Evolutionary conservation across 208 protist genomes (phyloP).

Genomic region (Porcisia deanei): DNA sequence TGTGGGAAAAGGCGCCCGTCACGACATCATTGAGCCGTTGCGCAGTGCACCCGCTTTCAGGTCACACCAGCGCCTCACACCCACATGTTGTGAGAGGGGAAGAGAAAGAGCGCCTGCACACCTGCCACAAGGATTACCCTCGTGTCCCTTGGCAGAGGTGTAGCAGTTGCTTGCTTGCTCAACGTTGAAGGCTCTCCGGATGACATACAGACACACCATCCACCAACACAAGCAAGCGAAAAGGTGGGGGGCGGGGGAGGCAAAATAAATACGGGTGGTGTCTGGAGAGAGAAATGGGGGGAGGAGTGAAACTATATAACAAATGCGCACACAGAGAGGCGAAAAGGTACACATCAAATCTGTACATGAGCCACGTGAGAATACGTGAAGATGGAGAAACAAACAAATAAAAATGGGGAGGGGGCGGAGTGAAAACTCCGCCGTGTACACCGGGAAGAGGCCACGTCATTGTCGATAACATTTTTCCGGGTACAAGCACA

Average conservation of each 20-base stretch:
- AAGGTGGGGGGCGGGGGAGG: too few species aligned
- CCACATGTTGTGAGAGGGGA: background rate
- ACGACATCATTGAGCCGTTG: background rate
- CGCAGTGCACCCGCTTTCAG: too few species aligned
- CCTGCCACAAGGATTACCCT: background rate
- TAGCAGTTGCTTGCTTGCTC: too few species aligned
- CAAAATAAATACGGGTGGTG: background rate
- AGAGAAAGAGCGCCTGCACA: background rate
- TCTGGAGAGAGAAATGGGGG: background rate
- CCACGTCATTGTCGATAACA: background rate
- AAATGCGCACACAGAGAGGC: background rate
- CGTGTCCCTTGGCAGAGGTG: background rate
- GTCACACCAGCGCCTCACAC: background rate
- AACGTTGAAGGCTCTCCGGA: too few species aligned
- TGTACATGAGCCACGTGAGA: constrained; percentile 1
- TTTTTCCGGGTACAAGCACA: background rate
- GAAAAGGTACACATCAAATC: background rate
- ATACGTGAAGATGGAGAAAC: background rate
- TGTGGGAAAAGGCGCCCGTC: background rate
- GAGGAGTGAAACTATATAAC: background rate
- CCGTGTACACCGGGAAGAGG: background rate
- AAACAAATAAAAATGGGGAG: background rate
- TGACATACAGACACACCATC: too few species aligned
- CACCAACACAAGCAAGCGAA: too few species aligned
- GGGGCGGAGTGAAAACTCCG: background rate